These are phyloP conservation scores for Crithidia brevicula DNA, from an alignment of 208 protist species.

Conservation along the genomic window DNA sequence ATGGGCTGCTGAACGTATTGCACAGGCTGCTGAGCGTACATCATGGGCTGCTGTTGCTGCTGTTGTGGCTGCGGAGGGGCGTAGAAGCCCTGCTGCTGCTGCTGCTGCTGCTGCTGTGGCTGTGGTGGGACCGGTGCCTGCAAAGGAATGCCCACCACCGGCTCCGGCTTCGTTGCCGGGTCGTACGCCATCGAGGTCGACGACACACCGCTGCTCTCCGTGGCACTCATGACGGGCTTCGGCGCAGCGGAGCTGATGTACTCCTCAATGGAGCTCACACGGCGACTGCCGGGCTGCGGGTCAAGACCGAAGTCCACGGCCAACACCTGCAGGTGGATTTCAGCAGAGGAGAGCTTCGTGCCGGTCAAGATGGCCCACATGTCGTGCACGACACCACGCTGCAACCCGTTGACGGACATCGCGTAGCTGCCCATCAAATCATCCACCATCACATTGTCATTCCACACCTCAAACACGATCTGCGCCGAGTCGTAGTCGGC, in stretches of 20 bases:
- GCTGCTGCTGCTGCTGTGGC: constrained; percentile 23
- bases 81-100: constrained; percentile 13
- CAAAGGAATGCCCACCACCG: constrained; percentile 12
- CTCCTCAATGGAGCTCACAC: constrained; percentile 32
- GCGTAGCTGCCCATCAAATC: constrained; percentile 60
- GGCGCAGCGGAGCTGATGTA: constrained; percentile 4
- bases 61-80: constrained; percentile 22
- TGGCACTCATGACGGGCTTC: constrained; percentile 14
- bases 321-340: constrained; percentile 66
- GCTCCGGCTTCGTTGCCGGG: constrained; percentile 3
- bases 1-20: constrained; percentile 1
- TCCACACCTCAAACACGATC: constrained; percentile 70
- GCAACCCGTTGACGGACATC: constrained; percentile 58
- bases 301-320: constrained; percentile 78
- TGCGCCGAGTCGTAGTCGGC: constrained; percentile 53
- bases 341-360: constrained; percentile 48
- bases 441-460: constrained; percentile 69
- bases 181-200: constrained; percentile 5
- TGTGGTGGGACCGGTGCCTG: constrained; percentile 15
- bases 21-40: constrained; percentile 4
- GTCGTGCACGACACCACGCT: constrained; percentile 64
- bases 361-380: constrained; percentile 54
- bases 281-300: constrained; percentile 8
- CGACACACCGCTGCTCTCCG: constrained; percentile 3
- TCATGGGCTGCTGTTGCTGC: constrained; percentile 6